Base-by-base conservation (phyloP, 257 asterid genomes). In the Solanum infundibuliforme region DNA sequence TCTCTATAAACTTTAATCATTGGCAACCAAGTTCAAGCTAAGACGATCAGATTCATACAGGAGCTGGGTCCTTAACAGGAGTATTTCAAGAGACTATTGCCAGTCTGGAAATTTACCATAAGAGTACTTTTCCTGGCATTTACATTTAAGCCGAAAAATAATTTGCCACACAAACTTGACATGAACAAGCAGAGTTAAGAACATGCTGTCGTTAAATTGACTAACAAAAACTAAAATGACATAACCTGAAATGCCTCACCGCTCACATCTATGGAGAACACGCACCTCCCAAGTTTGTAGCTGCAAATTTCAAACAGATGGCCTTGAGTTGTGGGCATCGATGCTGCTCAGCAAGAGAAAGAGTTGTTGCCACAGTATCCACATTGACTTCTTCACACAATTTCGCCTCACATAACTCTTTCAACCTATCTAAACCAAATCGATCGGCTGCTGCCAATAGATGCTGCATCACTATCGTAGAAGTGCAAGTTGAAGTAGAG, bases 201-300 rank as follows among this genome's bases (percentile, higher is more conserved):
- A 82, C 83, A 90, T 88, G 91, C 88, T 25, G 83, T 91, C 88
- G 86, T 43, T 76, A 89, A 87, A 89, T 93, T 89, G 90, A 89
- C 92, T 46, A 66, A 76, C 89, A 89, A 87, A 43, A 87, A 91
- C 85, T 86, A 87, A 89, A 87, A 84, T 89, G 90, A 92, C 93
- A 91, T 90, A 91, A 96, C 96, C 98, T 95, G 97, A 94, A 95
- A 95, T 88, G 94, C 90, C 93, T 98, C 95, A 94, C 94, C 89
- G 93, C 94, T 95, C 95, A 96, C 95, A 87, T 94, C 96, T 94
- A 94, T 87, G 94, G 94, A 92, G 95, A 90, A 95, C 96, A 95
- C 99, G 96, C 98, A 96, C 98, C 98, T 95, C 98, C 98, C 96
- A 97, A 95, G 94, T 97, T 95, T 89, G 97, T 87, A 65, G 98